Evolutionary conservation across 2,329 filamentous ascomycete species (phyloP).

Genomic region (Verticillium tricorpus): DNA sequence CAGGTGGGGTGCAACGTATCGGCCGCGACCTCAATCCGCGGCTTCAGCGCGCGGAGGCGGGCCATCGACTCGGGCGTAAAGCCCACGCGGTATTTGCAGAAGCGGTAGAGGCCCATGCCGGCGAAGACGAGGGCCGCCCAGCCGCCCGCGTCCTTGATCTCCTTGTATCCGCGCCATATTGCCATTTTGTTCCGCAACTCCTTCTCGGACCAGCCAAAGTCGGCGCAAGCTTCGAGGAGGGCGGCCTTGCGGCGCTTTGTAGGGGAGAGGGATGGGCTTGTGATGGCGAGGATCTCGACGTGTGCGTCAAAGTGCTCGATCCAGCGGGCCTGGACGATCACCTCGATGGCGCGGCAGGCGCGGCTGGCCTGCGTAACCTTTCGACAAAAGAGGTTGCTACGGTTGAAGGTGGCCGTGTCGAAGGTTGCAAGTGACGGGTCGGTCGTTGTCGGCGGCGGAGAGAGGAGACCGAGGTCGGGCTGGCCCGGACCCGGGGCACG

Average conservation of each 20-base stretch:
- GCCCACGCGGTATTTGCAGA: slow-evolving; percentile 55
- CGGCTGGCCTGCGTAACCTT: slow-evolving; percentile 37
- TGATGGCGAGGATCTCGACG: slow-evolving; percentile 34
- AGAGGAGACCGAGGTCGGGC: not conserved
- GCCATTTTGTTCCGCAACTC: slow-evolving; percentile 46
- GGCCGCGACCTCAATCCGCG: slow-evolving; percentile 47
- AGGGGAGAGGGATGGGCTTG: slow-evolving; percentile 32
- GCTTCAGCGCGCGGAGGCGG: slow-evolving; percentile 36
- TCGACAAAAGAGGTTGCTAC: slow-evolving; percentile 24
- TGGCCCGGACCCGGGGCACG: not conserved
- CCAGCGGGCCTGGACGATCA: slow-evolving; percentile 55
- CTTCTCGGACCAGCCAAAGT: slow-evolving; percentile 53
- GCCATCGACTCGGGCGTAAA: slow-evolving; percentile 47
- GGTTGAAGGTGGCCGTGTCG: slow-evolving; percentile 19
- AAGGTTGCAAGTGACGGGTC: not conserved
- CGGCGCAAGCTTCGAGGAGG: slow-evolving; percentile 46
- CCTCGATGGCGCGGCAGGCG: slow-evolving; percentile 51
- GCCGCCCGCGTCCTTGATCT: slow-evolving; percentile 52
- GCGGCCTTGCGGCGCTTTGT: slow-evolving; percentile 47
- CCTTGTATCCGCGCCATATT: slow-evolving; percentile 54
- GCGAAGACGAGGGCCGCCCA: slow-evolving; percentile 53
- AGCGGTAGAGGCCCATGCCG: slow-evolving; percentile 53
- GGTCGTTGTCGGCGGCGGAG: not conserved
- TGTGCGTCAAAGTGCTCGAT: slow-evolving; percentile 49
- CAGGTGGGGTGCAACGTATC: slow-evolving; percentile 50